phyloP scores from a whole-genome alignment of 139 green algal genomes.

The Micractinium conductrix region DNA sequence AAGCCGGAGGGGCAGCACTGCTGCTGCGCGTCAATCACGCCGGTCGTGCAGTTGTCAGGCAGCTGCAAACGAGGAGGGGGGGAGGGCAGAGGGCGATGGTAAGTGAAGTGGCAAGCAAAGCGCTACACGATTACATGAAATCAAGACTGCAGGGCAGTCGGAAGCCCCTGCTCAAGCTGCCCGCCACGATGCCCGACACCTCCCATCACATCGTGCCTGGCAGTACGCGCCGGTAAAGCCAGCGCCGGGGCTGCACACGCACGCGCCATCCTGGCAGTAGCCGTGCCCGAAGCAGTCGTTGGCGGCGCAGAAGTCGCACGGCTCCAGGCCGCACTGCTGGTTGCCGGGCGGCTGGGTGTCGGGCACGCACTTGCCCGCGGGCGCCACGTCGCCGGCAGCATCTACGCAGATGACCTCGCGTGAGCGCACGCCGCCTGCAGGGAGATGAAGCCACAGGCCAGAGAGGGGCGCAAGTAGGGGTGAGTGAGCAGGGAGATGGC shows the following conservation, averaged over 20 bases:
- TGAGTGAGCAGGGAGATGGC: not conserved
- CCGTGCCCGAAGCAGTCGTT: slow-evolving; percentile 45
- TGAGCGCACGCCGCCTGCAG: slow-evolving; percentile 37
- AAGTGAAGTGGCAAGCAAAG: not conserved
- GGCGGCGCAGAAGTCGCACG: slow-evolving; percentile 52
- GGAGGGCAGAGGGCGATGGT: not conserved
- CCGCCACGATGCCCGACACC: no score
- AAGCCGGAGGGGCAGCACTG: slow-evolving; percentile 50
- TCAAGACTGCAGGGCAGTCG: no score
- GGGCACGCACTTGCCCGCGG: slow-evolving; percentile 18
- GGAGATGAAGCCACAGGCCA: not conserved
- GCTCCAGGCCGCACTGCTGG: slow-evolving; percentile 37
- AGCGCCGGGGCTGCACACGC: slow-evolving; percentile 27
- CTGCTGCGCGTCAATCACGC: slow-evolving; percentile 34
- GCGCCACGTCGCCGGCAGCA: not conserved
- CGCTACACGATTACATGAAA: no score
- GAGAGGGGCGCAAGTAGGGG: not conserved
- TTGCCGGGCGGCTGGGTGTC: not conserved
- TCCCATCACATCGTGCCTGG: slow-evolving; percentile 31
- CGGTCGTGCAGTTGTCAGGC: slow-evolving; percentile 25
- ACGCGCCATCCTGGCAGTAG: slow-evolving; percentile 36
- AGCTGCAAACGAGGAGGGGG: slow-evolving; percentile 16
- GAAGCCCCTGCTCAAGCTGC: no score
- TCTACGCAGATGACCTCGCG: slow-evolving; percentile 45
- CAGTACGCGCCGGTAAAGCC: slow-evolving; percentile 40